Conservation (phyloP, 2,329 filamentous ascomycete genomes). For the Claviceps capensis region DNA sequence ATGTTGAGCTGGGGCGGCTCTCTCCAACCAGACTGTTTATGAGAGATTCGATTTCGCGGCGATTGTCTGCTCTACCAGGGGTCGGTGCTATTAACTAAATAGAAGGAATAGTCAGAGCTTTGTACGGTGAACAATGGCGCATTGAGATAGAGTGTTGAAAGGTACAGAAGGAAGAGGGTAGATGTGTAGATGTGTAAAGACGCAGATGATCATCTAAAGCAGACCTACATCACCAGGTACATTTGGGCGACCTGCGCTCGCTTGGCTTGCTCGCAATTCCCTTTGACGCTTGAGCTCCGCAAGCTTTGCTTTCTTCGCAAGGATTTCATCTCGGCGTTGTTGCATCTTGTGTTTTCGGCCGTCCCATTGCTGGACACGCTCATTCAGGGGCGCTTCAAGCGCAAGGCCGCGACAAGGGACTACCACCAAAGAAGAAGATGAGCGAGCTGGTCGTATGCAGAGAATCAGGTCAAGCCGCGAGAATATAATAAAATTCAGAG, state of each 20-base stretch:
- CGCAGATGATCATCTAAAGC: neutral
- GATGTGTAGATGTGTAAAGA: neutral
- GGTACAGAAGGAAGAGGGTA: neutral
- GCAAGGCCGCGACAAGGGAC: neutral
- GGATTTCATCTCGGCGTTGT: slow-evolving; percentile 87
- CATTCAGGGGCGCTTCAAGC: slow-evolving; percentile 6
- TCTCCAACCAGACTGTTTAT: slow-evolving; percentile 76
- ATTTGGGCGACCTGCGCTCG: slow-evolving; percentile 54
- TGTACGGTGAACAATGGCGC: neutral
- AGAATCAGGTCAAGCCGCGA: neutral
- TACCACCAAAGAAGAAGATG: neutral
- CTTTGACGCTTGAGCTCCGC: slow-evolving; percentile 90
- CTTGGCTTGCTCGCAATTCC: slow-evolving; percentile 67
- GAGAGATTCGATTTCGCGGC: slow-evolving; percentile 69
- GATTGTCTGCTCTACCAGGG: slow-evolving; percentile 53
- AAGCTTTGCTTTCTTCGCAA: slow-evolving; percentile 93
- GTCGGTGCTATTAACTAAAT: slow-evolving; percentile 47
- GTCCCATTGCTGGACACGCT: slow-evolving; percentile 33
- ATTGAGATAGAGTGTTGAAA: neutral
- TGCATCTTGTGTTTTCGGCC: slow-evolving; percentile 40
- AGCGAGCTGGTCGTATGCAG: neutral
- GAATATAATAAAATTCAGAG: neutral
- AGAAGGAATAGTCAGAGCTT: slow-evolving; percentile 4
- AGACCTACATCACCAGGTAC: slow-evolving; percentile 55
- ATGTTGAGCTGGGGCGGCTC: slow-evolving; percentile 55